Evolutionary conservation across 306 rosid genomes (phyloP), one percentile per base, ranked within the genome.

Genomic region (Dryas alaskensis): DNA sequence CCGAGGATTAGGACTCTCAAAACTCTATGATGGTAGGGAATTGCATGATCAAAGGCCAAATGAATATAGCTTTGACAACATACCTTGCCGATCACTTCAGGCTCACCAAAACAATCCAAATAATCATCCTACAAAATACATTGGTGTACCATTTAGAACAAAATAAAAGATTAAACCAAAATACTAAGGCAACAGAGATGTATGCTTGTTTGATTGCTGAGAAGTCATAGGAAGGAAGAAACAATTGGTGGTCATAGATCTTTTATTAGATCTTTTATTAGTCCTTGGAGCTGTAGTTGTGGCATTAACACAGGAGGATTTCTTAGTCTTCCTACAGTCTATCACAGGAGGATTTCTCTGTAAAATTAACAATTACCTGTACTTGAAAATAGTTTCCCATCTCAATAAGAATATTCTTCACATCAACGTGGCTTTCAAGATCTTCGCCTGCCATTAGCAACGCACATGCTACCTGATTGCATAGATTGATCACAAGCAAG

Each of bases 71-170:
- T 47, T 27, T 14, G 22, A 59, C 6, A 44, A 69, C 64, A 10
- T 81, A 92, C 99, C 99, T 88, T 94, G 70, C 99, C 99, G 44
- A 90, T 88, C 78, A 90, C 91, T 72, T 89, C 73, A 22, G 95
- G 95, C 68, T 84, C 85, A 61, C 96, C 97, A 71, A 83, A 94
- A 84, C 97, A 92, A 78, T 94, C 99, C 92, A 94, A 79, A 76
- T 80, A 92, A 80, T 94, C 99, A 88, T 94, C 99, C 99, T 94
- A 72, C 72, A 78, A 17, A 79, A 68, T 12, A 73, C 63, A 42
- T 49, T 8, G 49, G 57, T 17, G 22, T 39, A 14, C 46, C 6
- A 48, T 19, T 49, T 11, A 14, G 67, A 71, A 63, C 0, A 25
- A 67, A 67, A 51, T 2, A 31, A 31, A 31, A 31, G 37, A 31